Conservation (phyloP, 2,329 filamentous ascomycete genomes). For the Ascochyta fabae region DNA sequence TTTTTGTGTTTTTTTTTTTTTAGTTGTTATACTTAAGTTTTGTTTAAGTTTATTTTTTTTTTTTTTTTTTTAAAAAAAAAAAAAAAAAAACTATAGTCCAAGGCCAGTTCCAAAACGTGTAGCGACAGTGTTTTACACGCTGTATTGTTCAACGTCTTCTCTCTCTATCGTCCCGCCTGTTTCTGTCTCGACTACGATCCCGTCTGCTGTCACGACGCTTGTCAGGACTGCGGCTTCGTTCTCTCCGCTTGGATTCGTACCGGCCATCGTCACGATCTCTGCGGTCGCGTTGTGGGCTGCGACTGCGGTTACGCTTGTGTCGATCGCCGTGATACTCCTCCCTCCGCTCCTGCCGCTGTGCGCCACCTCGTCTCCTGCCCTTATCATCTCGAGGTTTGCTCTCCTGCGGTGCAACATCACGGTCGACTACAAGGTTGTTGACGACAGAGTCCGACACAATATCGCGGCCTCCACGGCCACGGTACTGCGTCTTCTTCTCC, state of each 20-base stretch:
- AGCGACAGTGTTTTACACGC: not conserved
- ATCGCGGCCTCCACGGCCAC: conserved; percentile 37
- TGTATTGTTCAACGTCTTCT: conserved; percentile 28
- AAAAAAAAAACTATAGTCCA: conserved; percentile 3
- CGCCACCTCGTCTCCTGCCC: conserved; percentile 50
- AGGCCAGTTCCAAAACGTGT: not conserved
- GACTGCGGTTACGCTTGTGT: conserved; percentile 48
- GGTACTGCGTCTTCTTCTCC: conserved; percentile 89
- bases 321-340: conserved; percentile 49
- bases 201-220: conserved; percentile 44
- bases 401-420: conserved; percentile 22
- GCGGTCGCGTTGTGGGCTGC: conserved; percentile 40
- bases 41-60: no score
- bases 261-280: conserved; percentile 41
- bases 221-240: conserved; percentile 40
- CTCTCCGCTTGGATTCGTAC: conserved; percentile 33
- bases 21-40: no score
- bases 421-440: conserved; percentile 41
- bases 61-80: no score
- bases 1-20: no score
- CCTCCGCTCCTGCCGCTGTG: conserved; percentile 37
- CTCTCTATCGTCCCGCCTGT: conserved; percentile 50
- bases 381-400: conserved; percentile 19
- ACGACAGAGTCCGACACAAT: conserved; percentile 43
- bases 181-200: conserved; percentile 50